Conservation (phyloP, 2,329 filamentous ascomycete genomes). For the Xylaria sp. region DNA sequence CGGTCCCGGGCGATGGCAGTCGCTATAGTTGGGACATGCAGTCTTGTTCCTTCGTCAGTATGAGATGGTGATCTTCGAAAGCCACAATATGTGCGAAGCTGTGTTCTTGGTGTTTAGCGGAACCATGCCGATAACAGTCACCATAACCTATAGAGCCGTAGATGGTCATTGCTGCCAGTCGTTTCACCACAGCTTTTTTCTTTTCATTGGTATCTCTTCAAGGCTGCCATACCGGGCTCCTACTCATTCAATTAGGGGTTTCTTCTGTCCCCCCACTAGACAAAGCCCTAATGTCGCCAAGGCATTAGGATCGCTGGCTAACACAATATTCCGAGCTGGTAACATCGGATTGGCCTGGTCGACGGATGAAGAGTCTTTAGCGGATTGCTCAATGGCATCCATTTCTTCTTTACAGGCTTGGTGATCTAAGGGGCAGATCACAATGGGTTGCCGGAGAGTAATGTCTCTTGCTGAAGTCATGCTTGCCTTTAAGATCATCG, state of each 20-base stretch:
- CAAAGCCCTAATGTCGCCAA: slow-evolving; percentile 71
- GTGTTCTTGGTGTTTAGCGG: slow-evolving; percentile 2
- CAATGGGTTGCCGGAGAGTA: slow-evolving; percentile 87
- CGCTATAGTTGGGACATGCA: not conserved
- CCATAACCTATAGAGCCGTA: slow-evolving; percentile 9
- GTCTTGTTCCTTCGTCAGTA: not conserved
- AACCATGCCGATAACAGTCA: slow-evolving; percentile 8
- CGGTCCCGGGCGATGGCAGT: not conserved
- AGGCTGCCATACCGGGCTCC: not conserved
- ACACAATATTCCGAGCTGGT: slow-evolving; percentile 84
- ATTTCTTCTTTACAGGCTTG: slow-evolving; percentile 98
- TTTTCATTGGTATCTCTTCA: not conserved
- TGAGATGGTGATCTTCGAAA: slow-evolving; percentile 3
- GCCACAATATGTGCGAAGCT: slow-evolving; percentile 11
- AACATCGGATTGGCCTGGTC: slow-evolving; percentile 92
- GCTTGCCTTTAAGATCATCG: slow-evolving; percentile 71
- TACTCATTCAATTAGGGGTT: slow-evolving; percentile 71
- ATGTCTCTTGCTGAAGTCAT: slow-evolving; percentile 91
- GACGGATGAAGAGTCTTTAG: slow-evolving; percentile 89
- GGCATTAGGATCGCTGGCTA: slow-evolving; percentile 77
- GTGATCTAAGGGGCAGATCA: slow-evolving; percentile 95
- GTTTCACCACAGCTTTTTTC: slow-evolving; percentile 9
- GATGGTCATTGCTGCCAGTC: slow-evolving; percentile 4
- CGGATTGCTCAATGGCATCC: slow-evolving; percentile 96
- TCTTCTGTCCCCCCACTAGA: slow-evolving; percentile 71